A percentile compares a stretch with the other conserved stretches of the same genome.
Conservation (phyloP, 371 early-diverging fungal genomes). For the Zychaea mexicana region DNA sequence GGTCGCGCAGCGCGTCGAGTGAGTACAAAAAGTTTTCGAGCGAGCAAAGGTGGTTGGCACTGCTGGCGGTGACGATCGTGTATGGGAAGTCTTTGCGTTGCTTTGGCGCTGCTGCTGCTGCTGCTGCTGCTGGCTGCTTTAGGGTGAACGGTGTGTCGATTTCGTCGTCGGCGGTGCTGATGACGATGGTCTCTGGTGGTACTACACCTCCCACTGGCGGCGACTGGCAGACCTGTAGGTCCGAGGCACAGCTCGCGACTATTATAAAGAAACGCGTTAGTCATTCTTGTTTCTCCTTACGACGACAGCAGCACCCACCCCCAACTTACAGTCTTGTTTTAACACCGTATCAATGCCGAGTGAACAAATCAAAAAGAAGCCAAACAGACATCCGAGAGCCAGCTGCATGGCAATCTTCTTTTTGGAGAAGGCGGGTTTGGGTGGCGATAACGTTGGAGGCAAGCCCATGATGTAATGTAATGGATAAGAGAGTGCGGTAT, state of each 20-base stretch:
- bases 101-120: not conserved
- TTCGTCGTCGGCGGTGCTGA: not conserved
- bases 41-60: conserved; percentile 65
- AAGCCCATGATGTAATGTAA: conserved; percentile 1
- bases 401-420: conserved; percentile 16
- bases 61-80: conserved; percentile 66
- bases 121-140: too few relatives aligned
- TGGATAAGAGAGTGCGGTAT: too few relatives aligned
- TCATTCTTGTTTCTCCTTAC: too few relatives aligned
- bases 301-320: too few relatives aligned
- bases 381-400: conserved; percentile 9
- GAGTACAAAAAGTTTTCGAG: conserved; percentile 63
- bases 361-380: conserved; percentile 12
- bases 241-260: not conserved
- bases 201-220: not conserved
- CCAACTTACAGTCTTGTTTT: not conserved
- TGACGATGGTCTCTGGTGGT: not conserved
- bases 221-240: not conserved
- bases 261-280: too few relatives aligned
- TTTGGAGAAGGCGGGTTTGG: not conserved
- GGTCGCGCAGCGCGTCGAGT: conserved; percentile 37
- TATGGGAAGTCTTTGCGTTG: conserved; percentile 37
- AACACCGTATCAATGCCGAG: conserved; percentile 4
- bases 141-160: not conserved
- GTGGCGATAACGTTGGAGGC: not conserved